These are phyloP conservation scores for Brassica napus DNA, from an alignment of 345 rosid species.

Conservation along the genomic window DNA sequence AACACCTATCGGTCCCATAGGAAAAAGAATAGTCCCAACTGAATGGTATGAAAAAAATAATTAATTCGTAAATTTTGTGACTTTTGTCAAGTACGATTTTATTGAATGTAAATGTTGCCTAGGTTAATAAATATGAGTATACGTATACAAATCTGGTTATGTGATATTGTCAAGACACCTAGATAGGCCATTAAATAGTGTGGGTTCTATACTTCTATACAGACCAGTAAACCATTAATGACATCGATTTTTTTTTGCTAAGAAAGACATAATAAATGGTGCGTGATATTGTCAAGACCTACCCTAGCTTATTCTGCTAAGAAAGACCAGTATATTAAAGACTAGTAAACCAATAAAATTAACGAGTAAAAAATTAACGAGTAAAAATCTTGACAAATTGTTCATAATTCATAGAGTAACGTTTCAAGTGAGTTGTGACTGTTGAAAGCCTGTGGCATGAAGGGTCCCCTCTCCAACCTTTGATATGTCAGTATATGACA, in stretches of 20 bases:
- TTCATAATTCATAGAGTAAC: not conserved
- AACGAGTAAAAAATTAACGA: not conserved
- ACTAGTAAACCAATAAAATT: not conserved
- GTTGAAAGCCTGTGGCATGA: conserved; percentile 28
- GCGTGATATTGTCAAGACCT: not conserved
- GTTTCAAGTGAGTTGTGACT: conserved; percentile 2
- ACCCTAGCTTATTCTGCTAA: not conserved
- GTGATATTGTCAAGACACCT: conserved; percentile 5
- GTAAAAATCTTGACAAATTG: not conserved
- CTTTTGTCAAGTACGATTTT: not conserved
- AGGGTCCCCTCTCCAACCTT: conserved; percentile 32
- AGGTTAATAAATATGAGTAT: not conserved
- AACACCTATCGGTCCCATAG: conserved; percentile 7
- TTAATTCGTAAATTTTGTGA: not conserved
- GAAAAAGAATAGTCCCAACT: not conserved
- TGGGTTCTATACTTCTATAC: not conserved
- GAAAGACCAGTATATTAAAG: not conserved
- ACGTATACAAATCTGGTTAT: not conserved
- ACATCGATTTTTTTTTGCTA: too few species aligned
- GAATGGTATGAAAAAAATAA: not conserved
- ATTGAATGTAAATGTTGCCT: conserved; percentile 6
- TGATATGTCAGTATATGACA: conserved; percentile 20
- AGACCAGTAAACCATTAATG: not conserved
- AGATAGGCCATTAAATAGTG: conserved; percentile 20
- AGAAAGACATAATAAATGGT: not conserved